Conservation (phyloP, 257 asterid genomes). For the Solanum lycopersicoides region DNA sequence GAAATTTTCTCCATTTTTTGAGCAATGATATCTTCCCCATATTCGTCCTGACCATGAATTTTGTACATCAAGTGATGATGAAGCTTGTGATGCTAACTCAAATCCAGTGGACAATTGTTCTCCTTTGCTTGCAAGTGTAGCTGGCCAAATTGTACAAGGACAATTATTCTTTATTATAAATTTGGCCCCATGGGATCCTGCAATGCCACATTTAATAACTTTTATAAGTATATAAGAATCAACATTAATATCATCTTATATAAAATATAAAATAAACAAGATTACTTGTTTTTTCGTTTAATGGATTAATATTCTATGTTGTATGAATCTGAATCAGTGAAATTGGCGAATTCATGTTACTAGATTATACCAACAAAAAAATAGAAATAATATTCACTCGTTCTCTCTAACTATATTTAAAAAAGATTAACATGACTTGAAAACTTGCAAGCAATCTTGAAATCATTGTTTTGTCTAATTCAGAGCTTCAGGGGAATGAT, state of each 20-base stretch:
- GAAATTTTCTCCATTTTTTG: conserved; percentile 9
- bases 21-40: conserved; percentile 40
- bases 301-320: background rate
- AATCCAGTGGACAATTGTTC: conserved; percentile 17
- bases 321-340: background rate
- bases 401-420: background rate
- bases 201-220: background rate
- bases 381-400: background rate
- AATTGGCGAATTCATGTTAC: background rate
- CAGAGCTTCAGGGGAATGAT: background rate
- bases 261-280: background rate
- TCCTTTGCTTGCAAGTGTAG: conserved; percentile 23
- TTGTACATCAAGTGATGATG: background rate
- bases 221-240: background rate
- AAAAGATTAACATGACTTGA: background rate
- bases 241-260: background rate
- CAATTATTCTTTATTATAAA: conserved; percentile 37
- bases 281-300: background rate
- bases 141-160: conserved; percentile 38
- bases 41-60: conserved; percentile 39
- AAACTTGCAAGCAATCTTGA: background rate
- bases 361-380: background rate
- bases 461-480: background rate
- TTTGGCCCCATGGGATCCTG: conserved; percentile 18
- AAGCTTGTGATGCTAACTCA: conserved; percentile 11